Base-by-base conservation (phyloP, 202 grass and related monocot genomes). In the Sporobolus alterniflorus region DNA sequence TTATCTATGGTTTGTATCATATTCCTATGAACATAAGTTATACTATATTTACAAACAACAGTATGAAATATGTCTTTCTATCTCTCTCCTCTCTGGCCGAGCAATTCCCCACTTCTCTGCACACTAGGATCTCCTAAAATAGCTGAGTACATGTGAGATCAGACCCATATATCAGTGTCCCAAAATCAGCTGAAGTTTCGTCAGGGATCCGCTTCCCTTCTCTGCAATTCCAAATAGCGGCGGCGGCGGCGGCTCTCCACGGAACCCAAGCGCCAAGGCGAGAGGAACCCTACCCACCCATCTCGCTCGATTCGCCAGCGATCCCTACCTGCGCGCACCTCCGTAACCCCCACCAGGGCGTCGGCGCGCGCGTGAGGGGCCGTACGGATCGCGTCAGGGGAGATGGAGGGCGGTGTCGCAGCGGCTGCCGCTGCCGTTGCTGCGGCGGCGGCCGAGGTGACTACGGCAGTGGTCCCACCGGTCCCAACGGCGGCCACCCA, bases 381-480 rank as follows among this genome's bases (percentile, higher is more conserved):
- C 39, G 67, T 33, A 73, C 78, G 78, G 88, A 74, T 86, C 78
- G 49, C 36, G 6, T 15, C 4, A 14, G 63, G 7, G 13, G 51
- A 36, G 15, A 90, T 90, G 88, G 74, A 86, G 11, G 79, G 15
- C 43, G 79, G 74, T 12, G 78, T 36, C 6, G 14, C 40, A 1
- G 59, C 78, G 1, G 50, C 49, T 1, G 47, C 86, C 3, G 36
- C 52, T 9, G 79, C 82, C 0, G 49, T n/a, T n/a, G n/a, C 57
- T 7, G 81, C 84, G 1, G 71, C 64, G 11, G 80, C 69, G 21
- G 56, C 44, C 12, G 21, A 57, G 46, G 48, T 64, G 39, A 57
- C 59, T 13, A 33, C 75, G 76, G 21, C 69, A 17, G 64, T 42
- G 49, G 29, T 66, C 3, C 69, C 86, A 4, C 70, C 81, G 13